Conservation (phyloP, 2,329 filamentous ascomycete species). For the Talaromyces verruculosus region DNA sequence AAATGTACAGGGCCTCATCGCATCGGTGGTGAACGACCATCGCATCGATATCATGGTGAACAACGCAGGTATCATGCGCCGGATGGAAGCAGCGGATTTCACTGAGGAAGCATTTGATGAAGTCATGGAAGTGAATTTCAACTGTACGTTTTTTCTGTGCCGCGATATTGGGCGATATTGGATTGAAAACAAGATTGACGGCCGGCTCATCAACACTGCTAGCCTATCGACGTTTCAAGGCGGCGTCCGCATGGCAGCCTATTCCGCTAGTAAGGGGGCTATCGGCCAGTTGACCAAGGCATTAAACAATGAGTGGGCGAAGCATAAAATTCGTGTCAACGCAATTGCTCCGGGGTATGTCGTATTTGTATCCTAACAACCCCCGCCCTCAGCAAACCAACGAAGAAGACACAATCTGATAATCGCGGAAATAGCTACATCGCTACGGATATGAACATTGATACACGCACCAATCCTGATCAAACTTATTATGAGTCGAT, state of each 20-base stretch:
- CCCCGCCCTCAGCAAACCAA: not conserved
- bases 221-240: conserved; percentile 14
- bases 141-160: conserved; percentile 5
- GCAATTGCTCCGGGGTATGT: conserved; percentile 24
- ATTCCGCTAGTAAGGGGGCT: conserved; percentile 14
- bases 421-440: conserved; percentile 17
- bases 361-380: not conserved
- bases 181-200: conserved; percentile 9
- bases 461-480: conserved; percentile 5
- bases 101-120: not conserved
- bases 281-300: conserved; percentile 16
- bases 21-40: not conserved
- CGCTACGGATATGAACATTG: conserved; percentile 23
- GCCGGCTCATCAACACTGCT: conserved; percentile 15
- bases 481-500: conserved; percentile 13
- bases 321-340: conserved; percentile 26
- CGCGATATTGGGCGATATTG: conserved; percentile 11
- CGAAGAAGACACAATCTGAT: not conserved
- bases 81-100: not conserved
- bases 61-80: conserved; percentile 8
- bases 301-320: conserved; percentile 25
- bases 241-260: conserved; percentile 10
- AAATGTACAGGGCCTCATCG: not conserved
- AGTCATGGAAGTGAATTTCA: conserved; percentile 15
- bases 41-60: conserved; percentile 12